Evolutionary conservation across 1,139 yeast species (phyloP).

Genomic region (Protomyces gravidus): DNA sequence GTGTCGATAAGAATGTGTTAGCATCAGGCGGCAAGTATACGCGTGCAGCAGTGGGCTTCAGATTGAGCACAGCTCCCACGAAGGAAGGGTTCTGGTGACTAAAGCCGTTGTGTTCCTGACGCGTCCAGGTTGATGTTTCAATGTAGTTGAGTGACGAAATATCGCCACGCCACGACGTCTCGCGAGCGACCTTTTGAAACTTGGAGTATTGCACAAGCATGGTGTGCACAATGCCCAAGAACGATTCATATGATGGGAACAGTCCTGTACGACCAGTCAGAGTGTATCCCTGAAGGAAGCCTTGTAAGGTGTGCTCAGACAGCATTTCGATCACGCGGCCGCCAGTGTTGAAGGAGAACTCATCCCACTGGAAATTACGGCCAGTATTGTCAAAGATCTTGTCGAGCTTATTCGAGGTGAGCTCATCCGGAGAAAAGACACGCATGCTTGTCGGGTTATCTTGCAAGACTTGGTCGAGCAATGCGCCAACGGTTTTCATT

Average conservation of each 20-base stretch:
- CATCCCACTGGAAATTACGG: conserved; percentile 35
- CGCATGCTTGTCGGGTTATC: conserved; percentile 33
- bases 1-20: conserved; percentile 34
- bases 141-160: conserved; percentile 34
- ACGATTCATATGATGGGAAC: conserved; percentile 35
- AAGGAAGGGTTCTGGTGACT: conserved; percentile 36
- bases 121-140: conserved; percentile 35
- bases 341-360: conserved; percentile 32
- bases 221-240: conserved; percentile 34
- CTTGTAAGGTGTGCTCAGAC: conserved; percentile 36
- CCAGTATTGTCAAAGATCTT: conserved; percentile 33
- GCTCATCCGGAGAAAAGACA: conserved; percentile 35
- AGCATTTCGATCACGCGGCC: conserved; percentile 36
- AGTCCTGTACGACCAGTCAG: conserved; percentile 36
- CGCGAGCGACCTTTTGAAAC: conserved; percentile 35
- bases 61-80: conserved; percentile 34
- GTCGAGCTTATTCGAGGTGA: conserved; percentile 35
- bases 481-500: conserved; percentile 33
- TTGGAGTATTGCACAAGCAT: conserved; percentile 35
- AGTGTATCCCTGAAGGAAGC: conserved; percentile 35
- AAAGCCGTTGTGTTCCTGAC: conserved; percentile 36
- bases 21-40: conserved; percentile 36
- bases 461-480: conserved; percentile 31
- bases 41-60: conserved; percentile 34
- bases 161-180: conserved; percentile 34